Evolutionary conservation across 768 basidiomycete genomes (phyloP).

Genomic region (Sarcodon sp.): DNA sequence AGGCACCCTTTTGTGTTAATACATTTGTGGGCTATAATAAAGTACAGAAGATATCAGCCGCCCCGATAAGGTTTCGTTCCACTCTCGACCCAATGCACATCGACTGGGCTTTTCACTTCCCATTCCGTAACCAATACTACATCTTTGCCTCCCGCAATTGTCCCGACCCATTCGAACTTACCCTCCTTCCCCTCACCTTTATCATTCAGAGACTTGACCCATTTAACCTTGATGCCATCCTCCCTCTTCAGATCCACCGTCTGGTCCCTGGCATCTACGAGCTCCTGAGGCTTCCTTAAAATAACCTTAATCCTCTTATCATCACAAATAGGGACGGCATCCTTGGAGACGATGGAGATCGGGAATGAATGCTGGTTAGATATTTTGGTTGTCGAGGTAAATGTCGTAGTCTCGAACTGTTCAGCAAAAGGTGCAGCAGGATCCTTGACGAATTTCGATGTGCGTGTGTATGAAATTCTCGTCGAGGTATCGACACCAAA

Average conservation of each 20-base stretch:
- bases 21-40: no score
- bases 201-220: slow-evolving; percentile 25
- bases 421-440: slow-evolving; percentile 30
- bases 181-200: slow-evolving; percentile 43
- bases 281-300: slow-evolving; percentile 30
- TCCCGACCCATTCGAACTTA: slow-evolving; percentile 40
- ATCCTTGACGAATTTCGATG: slow-evolving; percentile 21
- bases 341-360: slow-evolving; percentile 31
- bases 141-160: slow-evolving; percentile 27
- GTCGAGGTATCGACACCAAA: slow-evolving; percentile 28
- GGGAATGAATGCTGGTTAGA: slow-evolving; percentile 34
- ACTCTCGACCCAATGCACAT: slow-evolving; percentile 9
- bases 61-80: no score
- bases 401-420: slow-evolving; percentile 27
- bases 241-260: slow-evolving; percentile 9
- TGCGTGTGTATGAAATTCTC: slow-evolving; percentile 27
- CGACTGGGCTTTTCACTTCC: slow-evolving; percentile 34
- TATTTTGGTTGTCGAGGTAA: slow-evolving; percentile 24
- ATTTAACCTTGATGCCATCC: slow-evolving; percentile 17
- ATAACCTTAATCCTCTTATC: slow-evolving; percentile 30
- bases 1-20: no score
- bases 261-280: slow-evolving; percentile 25
- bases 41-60: no score
- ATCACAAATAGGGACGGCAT: slow-evolving; percentile 26
- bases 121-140: slow-evolving; percentile 20